Evolutionary conservation across 345 rosid species (phyloP), one percentile per base, ranked within the genome.

Genomic region (Pugionium cornutum): DNA sequence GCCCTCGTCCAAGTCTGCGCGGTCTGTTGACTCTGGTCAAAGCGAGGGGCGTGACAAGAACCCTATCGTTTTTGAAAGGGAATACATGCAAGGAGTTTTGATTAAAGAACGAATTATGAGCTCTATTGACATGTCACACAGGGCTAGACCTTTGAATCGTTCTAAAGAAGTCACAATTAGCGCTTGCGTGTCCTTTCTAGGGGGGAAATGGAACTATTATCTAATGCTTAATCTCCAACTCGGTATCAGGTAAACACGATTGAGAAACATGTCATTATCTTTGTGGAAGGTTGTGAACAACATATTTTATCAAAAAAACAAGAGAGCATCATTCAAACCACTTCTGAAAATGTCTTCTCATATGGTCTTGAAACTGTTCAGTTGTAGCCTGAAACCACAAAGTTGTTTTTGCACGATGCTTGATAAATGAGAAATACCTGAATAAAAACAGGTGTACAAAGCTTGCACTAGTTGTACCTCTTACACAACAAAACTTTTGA

Each of bases 201-300:
- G 76, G 34, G 80, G 85, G 18, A 67, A 60, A 37, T 81, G 80
- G 74, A 86, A 88, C 86, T 76, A 83, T 66, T 85, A 80, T 75
- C 77, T 89, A 60, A 89, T 80, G 96, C 94, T 89, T 57, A 89
- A 86, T 75, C 82, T 92, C 78, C 98, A 92, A 81, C 92, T 89
- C 31, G 98, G 98, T 66, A 91, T 91, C 82, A 89, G 96, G 96
- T 91, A 86, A 67, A 74, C 70, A 67, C 55, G 59, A 57, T 55
- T 18, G 7, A 40, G 32, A 56, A 57, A 10, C 45, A 39, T 45
- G 28, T 37, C 57, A 53, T 58, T 43, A 18, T 72, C 54, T 50
- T 58, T 50, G 18, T 64, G 32, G 53, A 47, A 72, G 53, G 41
- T 33, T 54, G 25, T 30, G 41, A 46, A 51, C 60, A 51, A 27